phyloP scores from a whole-genome alignment of 192 early-diverging fungal genomes.

The Coemansia sp. region DNA sequence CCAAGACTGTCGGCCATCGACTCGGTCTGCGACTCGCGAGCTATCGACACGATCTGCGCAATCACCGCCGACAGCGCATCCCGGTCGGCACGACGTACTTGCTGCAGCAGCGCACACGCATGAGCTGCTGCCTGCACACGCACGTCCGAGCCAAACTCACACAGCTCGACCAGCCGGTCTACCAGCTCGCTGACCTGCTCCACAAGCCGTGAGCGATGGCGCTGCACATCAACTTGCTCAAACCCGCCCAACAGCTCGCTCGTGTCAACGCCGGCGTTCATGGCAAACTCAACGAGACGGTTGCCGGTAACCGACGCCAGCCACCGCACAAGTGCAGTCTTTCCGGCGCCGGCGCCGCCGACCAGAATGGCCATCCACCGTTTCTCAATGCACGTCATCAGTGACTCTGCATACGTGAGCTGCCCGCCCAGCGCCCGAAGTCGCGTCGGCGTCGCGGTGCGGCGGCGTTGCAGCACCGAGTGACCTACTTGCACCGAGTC shows the following conservation, averaged over 20 bases:
- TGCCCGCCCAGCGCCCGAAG: slow-evolving; percentile 68
- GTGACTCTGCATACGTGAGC: slow-evolving; percentile 67
- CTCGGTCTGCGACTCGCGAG: not conserved
- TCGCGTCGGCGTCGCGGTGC: slow-evolving; percentile 32
- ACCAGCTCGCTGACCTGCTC: not conserved
- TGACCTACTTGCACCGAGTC: slow-evolving; percentile 61
- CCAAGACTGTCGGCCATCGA: not conserved
- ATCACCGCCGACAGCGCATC: not conserved
- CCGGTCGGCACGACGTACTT: not conserved
- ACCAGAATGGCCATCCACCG: slow-evolving; percentile 90
- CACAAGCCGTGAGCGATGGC: slow-evolving; percentile 56
- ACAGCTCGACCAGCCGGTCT: slow-evolving; percentile 1
- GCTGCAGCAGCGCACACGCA: slow-evolving; percentile 6
- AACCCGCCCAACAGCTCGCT: slow-evolving; percentile 96
- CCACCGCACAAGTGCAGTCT: slow-evolving; percentile 82
- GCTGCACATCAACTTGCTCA: slow-evolving; percentile 87
- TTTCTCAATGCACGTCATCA: slow-evolving; percentile 86
- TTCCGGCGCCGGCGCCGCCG: slow-evolving; percentile 81
- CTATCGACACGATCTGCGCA: slow-evolving; percentile 1
- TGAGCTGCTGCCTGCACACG: not conserved
- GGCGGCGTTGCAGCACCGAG: slow-evolving; percentile 57
- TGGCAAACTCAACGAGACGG: slow-evolving; percentile 85
- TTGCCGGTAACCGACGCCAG: slow-evolving; percentile 82
- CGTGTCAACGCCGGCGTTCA: slow-evolving; percentile 93
- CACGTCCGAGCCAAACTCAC: slow-evolving; percentile 4